These are phyloP conservation scores for Fusarium brachygibbosum DNA, from an alignment of 2,329 filamentous ascomycete species.

Conservation along the genomic window DNA sequence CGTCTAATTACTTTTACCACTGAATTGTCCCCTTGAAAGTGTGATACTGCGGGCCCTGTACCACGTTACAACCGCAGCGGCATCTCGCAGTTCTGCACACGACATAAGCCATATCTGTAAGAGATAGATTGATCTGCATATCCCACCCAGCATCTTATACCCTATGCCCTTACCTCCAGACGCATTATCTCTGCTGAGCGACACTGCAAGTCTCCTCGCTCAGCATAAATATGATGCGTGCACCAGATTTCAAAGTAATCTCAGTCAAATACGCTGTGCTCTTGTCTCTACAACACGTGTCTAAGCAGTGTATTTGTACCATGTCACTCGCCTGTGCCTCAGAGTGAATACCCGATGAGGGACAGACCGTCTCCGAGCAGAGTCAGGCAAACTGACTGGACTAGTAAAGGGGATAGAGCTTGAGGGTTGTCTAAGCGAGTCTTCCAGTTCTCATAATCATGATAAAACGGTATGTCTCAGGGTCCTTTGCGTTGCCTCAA, in stretches of 20 bases:
- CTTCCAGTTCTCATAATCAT: constrained; percentile 30
- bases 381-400: constrained; percentile 31
- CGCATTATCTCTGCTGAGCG: neutral
- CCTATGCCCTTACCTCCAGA: neutral
- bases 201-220: constrained; percentile 10
- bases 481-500: constrained; percentile 6
- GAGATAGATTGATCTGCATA: constrained; percentile 31
- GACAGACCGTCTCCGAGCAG: constrained; percentile 26
- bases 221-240: constrained; percentile 12
- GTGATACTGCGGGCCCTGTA: constrained; percentile 29
- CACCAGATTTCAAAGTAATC: constrained; percentile 15
- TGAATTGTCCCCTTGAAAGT: constrained; percentile 13
- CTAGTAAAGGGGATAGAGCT: constrained; percentile 7
- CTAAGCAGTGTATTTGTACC: constrained; percentile 22
- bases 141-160: neutral
- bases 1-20: constrained; percentile 19
- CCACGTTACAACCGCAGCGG: constrained; percentile 43
- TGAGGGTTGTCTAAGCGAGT: constrained; percentile 45
- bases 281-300: constrained; percentile 42
- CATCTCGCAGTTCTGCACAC: constrained; percentile 43
- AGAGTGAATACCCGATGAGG: constrained; percentile 38
- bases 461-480: constrained; percentile 36
- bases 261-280: constrained; percentile 24
- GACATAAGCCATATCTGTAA: constrained; percentile 27
- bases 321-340: constrained; percentile 36